Base-by-base conservation (phyloP, 1,284 basidiomycete genomes). In the Cutaneotrichosporon mucoides region DNA sequence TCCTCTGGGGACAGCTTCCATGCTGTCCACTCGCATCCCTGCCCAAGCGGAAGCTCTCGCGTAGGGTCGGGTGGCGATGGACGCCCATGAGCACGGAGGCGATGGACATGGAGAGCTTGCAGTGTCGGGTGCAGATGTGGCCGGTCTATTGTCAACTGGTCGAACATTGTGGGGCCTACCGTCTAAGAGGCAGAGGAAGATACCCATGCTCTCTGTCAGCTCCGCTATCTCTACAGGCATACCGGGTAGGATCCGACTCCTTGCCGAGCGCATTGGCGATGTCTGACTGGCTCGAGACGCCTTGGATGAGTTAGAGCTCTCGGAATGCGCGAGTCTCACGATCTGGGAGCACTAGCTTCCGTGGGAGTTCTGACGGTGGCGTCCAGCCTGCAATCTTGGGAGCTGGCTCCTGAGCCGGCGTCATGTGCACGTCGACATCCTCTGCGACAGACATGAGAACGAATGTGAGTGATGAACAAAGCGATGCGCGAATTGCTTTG, bases 191-290 rank as follows among this genome's bases (percentile, higher is more conserved):
- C 60, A 62, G 7, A 62, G 48, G 33, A 48, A 62, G 45, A 62
- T 62, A 40, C 60, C 56, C 60, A 58, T 58, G 8, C 55, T 61
- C 46, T 24, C 24, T 24, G 24, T 24, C 24, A 24, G 24, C 24
- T 24, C 24, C 24, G 24, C 24, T 24, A 24, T 24, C 24, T 24
- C 24, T 24, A 24, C 24, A 24, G 24, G 24, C 61, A 15, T 50
- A 67, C 60, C 68, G 64, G 2, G 60, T 55, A 5, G 70, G 68
- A 66, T 70, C 67, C 6, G 59, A 55, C 16, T 62, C 67, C 45
- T 61, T 63, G 4, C 67, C 68, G 38, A 62, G 41, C 11, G 46
- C 34, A n/a, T 56, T 34, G 10, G 67, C 63, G 42, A 53, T 61
- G 24, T 52, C 60, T 60, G 55, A 15, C 6, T 36, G 33, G 4